A percentile compares a stretch with the other conserved stretches of the same genome.
These are phyloP conservation scores for Lipomyces japonicus DNA, from an alignment of 805 yeast species.

Conservation along the genomic window DNA sequence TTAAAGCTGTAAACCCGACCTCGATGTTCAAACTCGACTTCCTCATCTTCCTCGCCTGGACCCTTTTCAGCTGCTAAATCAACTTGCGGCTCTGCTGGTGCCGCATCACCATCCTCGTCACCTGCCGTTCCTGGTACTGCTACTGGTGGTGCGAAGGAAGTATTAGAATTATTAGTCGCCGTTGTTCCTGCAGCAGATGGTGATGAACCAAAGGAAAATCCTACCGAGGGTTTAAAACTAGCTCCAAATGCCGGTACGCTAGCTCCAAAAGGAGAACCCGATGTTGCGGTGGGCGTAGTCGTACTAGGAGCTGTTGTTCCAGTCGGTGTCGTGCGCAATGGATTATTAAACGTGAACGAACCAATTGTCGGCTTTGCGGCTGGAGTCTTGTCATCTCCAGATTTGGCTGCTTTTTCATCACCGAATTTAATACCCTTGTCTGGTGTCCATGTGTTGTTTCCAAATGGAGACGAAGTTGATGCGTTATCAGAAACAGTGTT, in stretches of 20 bases:
- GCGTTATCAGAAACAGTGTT: background rate
- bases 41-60: slow-evolving; percentile 87
- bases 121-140: slow-evolving; percentile 1
- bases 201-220: slow-evolving; percentile 13
- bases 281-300: slow-evolving; percentile 19
- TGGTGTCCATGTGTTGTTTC: slow-evolving; percentile 35
- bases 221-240: slow-evolving; percentile 16
- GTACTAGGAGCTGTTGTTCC: background rate
- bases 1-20: slow-evolving; percentile 62
- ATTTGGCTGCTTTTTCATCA: slow-evolving; percentile 1
- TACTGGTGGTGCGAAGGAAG: slow-evolving; percentile 9
- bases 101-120: slow-evolving; percentile 11
- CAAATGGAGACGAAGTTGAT: slow-evolving; percentile 4
- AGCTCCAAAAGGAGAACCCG: slow-evolving; percentile 17
- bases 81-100: slow-evolving; percentile 41
- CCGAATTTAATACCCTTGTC: slow-evolving; percentile 37
- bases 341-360: slow-evolving; percentile 9
- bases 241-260: slow-evolving; percentile 29
- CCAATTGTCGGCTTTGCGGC: slow-evolving; percentile 12
- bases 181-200: slow-evolving; percentile 6
- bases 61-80: slow-evolving; percentile 53
- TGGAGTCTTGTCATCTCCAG: slow-evolving; percentile 1
- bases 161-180: slow-evolving; percentile 18
- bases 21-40: slow-evolving; percentile 56
- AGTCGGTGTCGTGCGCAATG: slow-evolving; percentile 2